Percentiles rank a stretch among this genome's conserved stretches.
Conservation (phyloP, 1,284 basidiomycete genomes). For the Cutaneotrichosporon sp. region DNA sequence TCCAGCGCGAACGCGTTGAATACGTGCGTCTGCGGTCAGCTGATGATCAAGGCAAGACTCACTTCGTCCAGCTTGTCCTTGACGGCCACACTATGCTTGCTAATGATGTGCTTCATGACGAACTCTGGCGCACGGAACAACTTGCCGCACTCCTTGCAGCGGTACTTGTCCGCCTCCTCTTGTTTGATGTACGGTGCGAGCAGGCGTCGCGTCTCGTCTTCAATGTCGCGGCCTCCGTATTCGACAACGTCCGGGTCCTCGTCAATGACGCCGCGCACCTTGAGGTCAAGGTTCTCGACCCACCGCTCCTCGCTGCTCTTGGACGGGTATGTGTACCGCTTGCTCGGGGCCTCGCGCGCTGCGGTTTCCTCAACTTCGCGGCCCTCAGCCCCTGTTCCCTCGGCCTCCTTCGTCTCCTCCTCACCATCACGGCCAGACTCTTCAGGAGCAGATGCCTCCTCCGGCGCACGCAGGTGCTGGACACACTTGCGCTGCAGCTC, state of each 20-base stretch:
- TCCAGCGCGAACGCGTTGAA: constrained; percentile 93
- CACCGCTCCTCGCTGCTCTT: constrained; percentile 70
- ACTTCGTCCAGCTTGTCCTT: constrained; percentile 50
- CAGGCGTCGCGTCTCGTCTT: constrained; percentile 77
- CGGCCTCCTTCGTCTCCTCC: constrained; percentile 65
- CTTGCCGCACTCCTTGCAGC: constrained; percentile 91
- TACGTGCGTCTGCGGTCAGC: constrained; percentile 65
- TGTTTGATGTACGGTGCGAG: constrained; percentile 79
- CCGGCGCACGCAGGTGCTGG: constrained; percentile 68
- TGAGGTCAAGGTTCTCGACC: constrained; percentile 71
- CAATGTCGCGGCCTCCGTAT: constrained; percentile 81
- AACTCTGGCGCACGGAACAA: constrained; percentile 93
- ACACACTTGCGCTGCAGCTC: constrained; percentile 91
- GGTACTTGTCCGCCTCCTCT: constrained; percentile 91
- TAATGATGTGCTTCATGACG: constrained; percentile 89
- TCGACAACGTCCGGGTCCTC: constrained; percentile 75
- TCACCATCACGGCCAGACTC: constrained; percentile 19
- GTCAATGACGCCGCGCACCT: constrained; percentile 37
- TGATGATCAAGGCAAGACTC: constrained; percentile 21
- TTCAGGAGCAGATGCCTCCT: constrained; percentile 54
- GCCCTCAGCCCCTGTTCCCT: constrained; percentile 15
- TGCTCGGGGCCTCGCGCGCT: constrained; percentile 18
- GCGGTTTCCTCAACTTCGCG: constrained; percentile 53
- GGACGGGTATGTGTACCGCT: constrained; percentile 31
- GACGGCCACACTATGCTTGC: constrained; percentile 80